Percentiles rank a stretch among this genome's conserved stretches.
These are phyloP conservation scores for Onygenales sp. DNA, from an alignment of 2,329 filamentous ascomycete genomes.

Conservation along the genomic window DNA sequence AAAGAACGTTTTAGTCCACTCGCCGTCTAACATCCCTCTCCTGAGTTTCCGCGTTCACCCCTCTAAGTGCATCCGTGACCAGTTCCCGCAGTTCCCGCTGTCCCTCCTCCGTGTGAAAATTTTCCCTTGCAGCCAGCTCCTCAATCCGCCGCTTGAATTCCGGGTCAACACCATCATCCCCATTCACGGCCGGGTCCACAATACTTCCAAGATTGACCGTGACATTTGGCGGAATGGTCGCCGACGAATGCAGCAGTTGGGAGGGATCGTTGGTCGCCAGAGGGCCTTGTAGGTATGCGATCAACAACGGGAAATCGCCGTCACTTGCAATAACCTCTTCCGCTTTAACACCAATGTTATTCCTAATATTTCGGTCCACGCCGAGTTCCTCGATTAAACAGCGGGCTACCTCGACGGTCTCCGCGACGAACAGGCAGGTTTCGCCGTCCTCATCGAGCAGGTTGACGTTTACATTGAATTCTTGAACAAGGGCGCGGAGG, in stretches of 20 bases:
- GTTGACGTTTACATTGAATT: slow-evolving; percentile 70
- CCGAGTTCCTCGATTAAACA: slow-evolving; percentile 75
- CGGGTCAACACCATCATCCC: slow-evolving; percentile 56
- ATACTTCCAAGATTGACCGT: slow-evolving; percentile 69
- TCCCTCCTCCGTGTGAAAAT: slow-evolving; percentile 72
- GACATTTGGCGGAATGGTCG: slow-evolving; percentile 64
- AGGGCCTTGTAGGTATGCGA: slow-evolving; percentile 53
- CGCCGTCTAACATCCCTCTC: slow-evolving; percentile 57
- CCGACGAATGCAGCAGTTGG: slow-evolving; percentile 39
- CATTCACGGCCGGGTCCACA: slow-evolving; percentile 45
- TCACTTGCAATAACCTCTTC: slow-evolving; percentile 71
- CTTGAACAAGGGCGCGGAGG: slow-evolving; percentile 62
- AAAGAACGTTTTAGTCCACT: slow-evolving; percentile 38
- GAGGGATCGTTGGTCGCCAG: slow-evolving; percentile 19
- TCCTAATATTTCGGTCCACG: slow-evolving; percentile 55
- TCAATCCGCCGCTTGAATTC: slow-evolving; percentile 82
- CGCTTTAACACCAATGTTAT: slow-evolving; percentile 69
- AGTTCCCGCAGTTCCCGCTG: slow-evolving; percentile 70
- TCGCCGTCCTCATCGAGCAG: slow-evolving; percentile 84
- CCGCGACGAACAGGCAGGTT: slow-evolving; percentile 88
- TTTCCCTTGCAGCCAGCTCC: slow-evolving; percentile 70
- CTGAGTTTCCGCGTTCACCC: slow-evolving; percentile 50
- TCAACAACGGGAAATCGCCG: slow-evolving; percentile 66
- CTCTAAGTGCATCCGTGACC: slow-evolving; percentile 69
- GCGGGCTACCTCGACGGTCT: slow-evolving; percentile 68